A percentile compares a stretch with the other conserved stretches of the same genome.
These are phyloP conservation scores for Diaporthe destruens DNA, from an alignment of 2,329 filamentous ascomycete genomes.

Conservation along the genomic window DNA sequence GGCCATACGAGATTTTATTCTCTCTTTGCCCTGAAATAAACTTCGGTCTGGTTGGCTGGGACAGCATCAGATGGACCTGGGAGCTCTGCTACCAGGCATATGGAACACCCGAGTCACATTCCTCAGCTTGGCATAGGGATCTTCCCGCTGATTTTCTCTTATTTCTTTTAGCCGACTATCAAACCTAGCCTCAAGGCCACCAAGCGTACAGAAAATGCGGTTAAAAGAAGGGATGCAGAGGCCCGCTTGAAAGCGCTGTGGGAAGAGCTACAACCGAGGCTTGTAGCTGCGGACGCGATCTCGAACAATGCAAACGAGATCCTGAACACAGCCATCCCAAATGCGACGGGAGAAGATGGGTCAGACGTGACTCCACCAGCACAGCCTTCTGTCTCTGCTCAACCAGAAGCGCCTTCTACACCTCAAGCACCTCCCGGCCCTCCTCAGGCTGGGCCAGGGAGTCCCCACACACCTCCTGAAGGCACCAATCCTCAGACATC, in stretches of 20 bases:
- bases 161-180: no score
- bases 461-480: no score
- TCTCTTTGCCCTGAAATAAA: no score
- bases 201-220: background rate
- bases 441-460: background rate
- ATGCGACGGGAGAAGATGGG: background rate
- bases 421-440: background rate
- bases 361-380: background rate
- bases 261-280: background rate
- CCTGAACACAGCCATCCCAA: background rate
- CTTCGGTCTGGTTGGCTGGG: background rate
- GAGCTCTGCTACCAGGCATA: background rate
- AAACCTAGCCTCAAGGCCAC: no score
- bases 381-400: background rate
- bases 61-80: background rate
- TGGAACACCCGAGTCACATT: background rate
- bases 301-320: background rate
- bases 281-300: background rate
- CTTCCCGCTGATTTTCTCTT: no score
- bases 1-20: background rate
- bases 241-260: background rate
- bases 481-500: background rate
- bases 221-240: background rate
- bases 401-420: background rate
- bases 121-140: no score